A percentile compares a stretch with the other conserved stretches of the same genome.
Conservation (phyloP, 257 asterid species). For the Nicotiana tomentosiformis region DNA sequence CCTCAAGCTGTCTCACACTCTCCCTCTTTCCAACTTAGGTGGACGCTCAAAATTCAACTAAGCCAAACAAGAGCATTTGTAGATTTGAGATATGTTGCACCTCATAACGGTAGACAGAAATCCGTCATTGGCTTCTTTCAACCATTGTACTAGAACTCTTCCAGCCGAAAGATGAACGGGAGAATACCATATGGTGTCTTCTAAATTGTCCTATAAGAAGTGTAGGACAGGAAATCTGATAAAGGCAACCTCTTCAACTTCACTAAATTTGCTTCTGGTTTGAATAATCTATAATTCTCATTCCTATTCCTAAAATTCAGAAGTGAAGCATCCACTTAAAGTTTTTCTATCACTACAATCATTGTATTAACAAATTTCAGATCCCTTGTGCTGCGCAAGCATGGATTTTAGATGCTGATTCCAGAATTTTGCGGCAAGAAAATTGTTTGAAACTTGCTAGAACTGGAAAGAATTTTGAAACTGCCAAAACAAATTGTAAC, state of each 20-base stretch:
- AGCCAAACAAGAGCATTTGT: neutral
- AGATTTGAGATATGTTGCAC: neutral
- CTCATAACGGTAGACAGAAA: neutral
- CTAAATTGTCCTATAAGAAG: neutral
- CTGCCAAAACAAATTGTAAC: neutral
- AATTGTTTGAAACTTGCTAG: neutral
- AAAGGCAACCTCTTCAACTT: neutral
- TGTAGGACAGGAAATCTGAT: neutral
- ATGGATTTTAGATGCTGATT: neutral
- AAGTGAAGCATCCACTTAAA: neutral
- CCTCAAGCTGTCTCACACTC: neutral
- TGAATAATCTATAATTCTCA: neutral
- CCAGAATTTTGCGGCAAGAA: neutral
- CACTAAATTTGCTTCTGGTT: neutral
- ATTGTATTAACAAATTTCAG: neutral
- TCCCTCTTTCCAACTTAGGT: neutral
- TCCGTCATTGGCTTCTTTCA: neutral
- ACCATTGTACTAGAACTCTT: neutral
- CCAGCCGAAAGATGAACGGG: neutral
- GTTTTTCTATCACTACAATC: neutral
- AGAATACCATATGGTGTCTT: neutral
- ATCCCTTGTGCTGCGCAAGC: neutral
- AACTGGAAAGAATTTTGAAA: neutral
- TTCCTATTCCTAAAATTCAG: neutral
- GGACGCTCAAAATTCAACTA: neutral